These are phyloP conservation scores for Suhomyces kunorum DNA, from an alignment of 1,139 yeast species.

Conservation along the genomic window DNA sequence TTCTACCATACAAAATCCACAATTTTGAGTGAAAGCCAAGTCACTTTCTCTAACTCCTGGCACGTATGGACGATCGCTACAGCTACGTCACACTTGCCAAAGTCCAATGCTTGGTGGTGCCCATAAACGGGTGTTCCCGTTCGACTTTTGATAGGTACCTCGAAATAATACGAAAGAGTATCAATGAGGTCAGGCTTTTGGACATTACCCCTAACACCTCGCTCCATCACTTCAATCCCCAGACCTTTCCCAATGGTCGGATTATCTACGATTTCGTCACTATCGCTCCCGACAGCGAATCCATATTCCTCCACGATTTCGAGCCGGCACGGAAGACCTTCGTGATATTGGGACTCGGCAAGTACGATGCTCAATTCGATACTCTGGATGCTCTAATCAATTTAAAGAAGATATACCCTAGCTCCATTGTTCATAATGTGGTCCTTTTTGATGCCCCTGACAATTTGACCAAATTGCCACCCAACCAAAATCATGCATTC, in stretches of 20 bases:
- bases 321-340: conserved; percentile 85
- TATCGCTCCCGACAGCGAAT: conserved; percentile 54
- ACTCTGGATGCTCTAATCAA: conserved; percentile 30
- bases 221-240: conserved; percentile 71
- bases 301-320: conserved; percentile 73
- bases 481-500: conserved; percentile 25
- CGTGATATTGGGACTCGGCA: conserved; percentile 64
- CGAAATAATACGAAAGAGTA: conserved; percentile 47
- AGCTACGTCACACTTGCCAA: conserved; percentile 56
- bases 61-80: conserved; percentile 16
- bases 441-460: conserved; percentile 59
- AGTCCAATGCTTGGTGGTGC: conserved; percentile 69
- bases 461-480: conserved; percentile 16
- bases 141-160: conserved; percentile 51
- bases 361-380: conserved; percentile 35
- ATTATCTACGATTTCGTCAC: conserved; percentile 58
- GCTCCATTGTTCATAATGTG: conserved; percentile 62
- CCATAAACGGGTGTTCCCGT: conserved; percentile 57
- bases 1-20: too few species aligned
- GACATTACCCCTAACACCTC: conserved; percentile 71
- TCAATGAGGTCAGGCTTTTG: conserved; percentile 63
- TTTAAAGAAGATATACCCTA: conserved; percentile 45
- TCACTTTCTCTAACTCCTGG: background rate
- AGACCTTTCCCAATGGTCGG: conserved; percentile 77
- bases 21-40: too few species aligned